Evolutionary conservation across 2,329 filamentous ascomycete genomes (phyloP), one percentile per base, ranked within the genome.

Genomic region (Xylaria sp.): DNA sequence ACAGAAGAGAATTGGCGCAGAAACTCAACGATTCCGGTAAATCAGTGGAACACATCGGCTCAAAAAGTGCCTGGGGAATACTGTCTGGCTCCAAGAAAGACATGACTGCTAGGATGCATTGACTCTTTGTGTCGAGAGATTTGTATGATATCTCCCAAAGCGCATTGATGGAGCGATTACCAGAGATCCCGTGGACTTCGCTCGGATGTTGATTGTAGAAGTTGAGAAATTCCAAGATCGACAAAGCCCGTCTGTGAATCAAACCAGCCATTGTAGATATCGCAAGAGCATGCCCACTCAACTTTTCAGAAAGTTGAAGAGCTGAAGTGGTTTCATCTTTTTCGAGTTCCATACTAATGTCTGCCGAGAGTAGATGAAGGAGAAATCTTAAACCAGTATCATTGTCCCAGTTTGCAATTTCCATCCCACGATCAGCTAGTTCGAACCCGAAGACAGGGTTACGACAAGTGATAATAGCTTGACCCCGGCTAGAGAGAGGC

Each of bases 221-320:
- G 25, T 25, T 4, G 2, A 58, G 2, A 13, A 58, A 47, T 25
- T 58, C 55, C 10, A 2, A 2, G 17, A 58, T 58, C 3, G 42
- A 33, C 42, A 27, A 58, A 11, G 55, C 36, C 1, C 29, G 27
- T 22, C 42, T 9, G 17, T 49, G 55, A 15, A 58, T 58, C 4
- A 58, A 15, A 1, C 55, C 42, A n/a, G 42, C 42, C 27, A 38
- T 38, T 6, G 9, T 29, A 5, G 55, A 49, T 1, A 58, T 15
- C 1, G 27, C 55, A 1, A 58, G 55, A 1, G 55, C 55, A 27
- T 58, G 55, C 1, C 55, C 55, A n/a, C 55, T 49, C 1, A 58
- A n/a, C 3, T n/a, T 38, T 1, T 11, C 2, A 3, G 55, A 33
- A 3, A 58, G n/a, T 6, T 58, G 11, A 17, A 39, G 38, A 15